Evolutionary conservation across 495 filamentous ascomycete species (phyloP).

Genomic region (Haplographium delicatum): DNA sequence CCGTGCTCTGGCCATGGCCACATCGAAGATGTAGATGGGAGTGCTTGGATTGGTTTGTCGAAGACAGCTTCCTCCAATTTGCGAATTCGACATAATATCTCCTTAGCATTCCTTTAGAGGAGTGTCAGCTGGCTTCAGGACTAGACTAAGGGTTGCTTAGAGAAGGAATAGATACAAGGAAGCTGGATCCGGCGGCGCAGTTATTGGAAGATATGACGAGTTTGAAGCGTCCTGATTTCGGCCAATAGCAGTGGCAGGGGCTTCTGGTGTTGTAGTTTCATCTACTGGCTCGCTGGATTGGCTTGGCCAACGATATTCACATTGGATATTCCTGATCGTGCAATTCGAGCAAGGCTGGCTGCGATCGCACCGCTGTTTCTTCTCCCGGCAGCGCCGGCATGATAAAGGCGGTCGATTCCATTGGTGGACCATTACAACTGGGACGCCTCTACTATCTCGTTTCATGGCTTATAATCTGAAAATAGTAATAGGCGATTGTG

Average conservation of each 20-base stretch:
- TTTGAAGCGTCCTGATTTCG: not conserved
- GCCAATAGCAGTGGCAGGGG: not conserved
- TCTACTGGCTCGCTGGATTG: not conserved
- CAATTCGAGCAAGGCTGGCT: conserved; percentile 10
- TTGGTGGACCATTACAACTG: not conserved
- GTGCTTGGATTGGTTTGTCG: not conserved
- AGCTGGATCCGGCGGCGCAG: not conserved
- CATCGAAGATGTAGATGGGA: not conserved
- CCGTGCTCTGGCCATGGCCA: not conserved
- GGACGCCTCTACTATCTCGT: not conserved
- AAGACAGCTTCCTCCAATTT: conserved; percentile 5
- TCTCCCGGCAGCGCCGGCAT: conserved; percentile 4
- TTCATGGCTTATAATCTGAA: not conserved
- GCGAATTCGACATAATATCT: conserved; percentile 3
- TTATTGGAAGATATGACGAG: not conserved
- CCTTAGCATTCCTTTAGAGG: conserved; percentile 2
- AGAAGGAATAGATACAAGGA: not conserved
- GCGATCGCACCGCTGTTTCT: conserved; percentile 7
- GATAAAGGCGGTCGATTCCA: conserved; percentile 8
- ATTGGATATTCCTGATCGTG: not conserved
- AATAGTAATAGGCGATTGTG: not conserved
- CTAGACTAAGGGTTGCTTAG: not conserved
- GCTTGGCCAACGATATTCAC: not conserved
- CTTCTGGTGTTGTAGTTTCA: not conserved
- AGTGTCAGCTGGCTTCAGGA: not conserved